Base-by-base conservation (phyloP, 306 rosid genomes). In the Biancaea sappan region DNA sequence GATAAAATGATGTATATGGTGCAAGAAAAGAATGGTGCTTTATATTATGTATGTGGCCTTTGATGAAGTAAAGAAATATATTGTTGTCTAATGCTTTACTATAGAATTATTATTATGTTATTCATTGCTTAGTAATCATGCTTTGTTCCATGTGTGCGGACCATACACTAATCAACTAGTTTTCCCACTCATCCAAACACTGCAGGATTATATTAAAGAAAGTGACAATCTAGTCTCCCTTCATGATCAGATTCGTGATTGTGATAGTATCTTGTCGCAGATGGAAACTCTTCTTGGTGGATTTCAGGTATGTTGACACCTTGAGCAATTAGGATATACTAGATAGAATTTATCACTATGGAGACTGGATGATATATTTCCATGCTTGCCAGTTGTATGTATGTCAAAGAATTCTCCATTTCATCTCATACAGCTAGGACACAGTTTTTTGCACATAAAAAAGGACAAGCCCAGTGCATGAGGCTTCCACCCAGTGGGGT, bases 251-350 rank as follows among this genome's bases (percentile, higher is more conserved):
- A 94, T 94, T 86, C 93, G 83, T 74, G 99, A 94, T 73, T 94
- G 99, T 53, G 99, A 94, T 74, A 84, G 87, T 83, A 92, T 94
- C 78, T 90, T 94, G 89, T 91, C 96, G 66, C 97, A 91, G 81
- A 94, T 94, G 97, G 99, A 91, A 88, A 90, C 95, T 65, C 93
- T 94, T 77, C 88, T 94, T 34, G 77, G 96, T 82, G 99, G 99
- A 77, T 94, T 94, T 91, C 97, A 94, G 92, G 98, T 91, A 67
- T 41, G 71, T 61, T 76, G 70, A 48, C 72, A 66, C 87, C 60
- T 75, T 48, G 80, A 53, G 78, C 53, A 64, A 50, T 46, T 46
- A 57, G 22, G 29, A 71, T 40, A 65, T 67, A 46, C 37, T 74
- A 68, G 64, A 35, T 74, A 68, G 64, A 35, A 51, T 61, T 69